Evolutionary conservation across 169 alveolate genomes (phyloP).

Genomic region (Eimeria brunetti): DNA sequence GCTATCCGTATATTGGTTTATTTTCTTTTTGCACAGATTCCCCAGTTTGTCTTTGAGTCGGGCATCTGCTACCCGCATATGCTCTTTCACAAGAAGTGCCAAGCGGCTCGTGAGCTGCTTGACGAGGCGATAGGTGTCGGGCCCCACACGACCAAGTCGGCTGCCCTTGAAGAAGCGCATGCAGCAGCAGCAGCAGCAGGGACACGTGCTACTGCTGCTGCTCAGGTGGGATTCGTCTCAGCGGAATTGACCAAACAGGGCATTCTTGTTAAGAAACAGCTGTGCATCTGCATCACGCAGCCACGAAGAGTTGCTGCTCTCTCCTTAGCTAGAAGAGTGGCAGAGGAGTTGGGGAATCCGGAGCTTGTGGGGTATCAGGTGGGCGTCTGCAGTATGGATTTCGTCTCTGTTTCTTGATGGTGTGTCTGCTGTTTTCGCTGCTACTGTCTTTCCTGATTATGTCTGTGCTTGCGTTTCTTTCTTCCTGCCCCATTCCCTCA

Average conservation of each 20-base stretch:
- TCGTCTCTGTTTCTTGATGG: not conserved
- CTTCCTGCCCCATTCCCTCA: not conserved
- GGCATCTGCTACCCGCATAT: conserved; percentile 89
- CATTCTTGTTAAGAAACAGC: not conserved
- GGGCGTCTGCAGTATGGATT: not conserved
- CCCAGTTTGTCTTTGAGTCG: conserved; percentile 94
- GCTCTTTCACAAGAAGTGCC: conserved; percentile 88
- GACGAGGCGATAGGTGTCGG: not conserved
- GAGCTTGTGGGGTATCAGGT: conserved; percentile 93
- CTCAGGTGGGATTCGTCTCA: not conserved
- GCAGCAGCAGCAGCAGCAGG: not conserved
- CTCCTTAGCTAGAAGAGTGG: conserved; percentile 96
- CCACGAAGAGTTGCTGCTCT: conserved; percentile 98
- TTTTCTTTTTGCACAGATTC: conserved; percentile 86
- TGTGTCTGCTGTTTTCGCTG: conserved; percentile 83
- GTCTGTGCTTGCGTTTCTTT: not conserved
- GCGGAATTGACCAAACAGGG: conserved; percentile 36
- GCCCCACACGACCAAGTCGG: conserved; percentile 58
- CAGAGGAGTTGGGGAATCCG: conserved; percentile 92
- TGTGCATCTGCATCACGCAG: conserved; percentile 92
- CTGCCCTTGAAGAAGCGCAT: conserved; percentile 32
- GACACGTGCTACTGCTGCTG: not conserved
- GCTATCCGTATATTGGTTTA: not conserved
- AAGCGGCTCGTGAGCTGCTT: conserved; percentile 44
- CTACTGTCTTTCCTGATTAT: not conserved